Evolutionary conservation across 1,139 yeast genomes (phyloP), one percentile per base, ranked within the genome.

Genomic region (Saccharomyces hybrid): DNA sequence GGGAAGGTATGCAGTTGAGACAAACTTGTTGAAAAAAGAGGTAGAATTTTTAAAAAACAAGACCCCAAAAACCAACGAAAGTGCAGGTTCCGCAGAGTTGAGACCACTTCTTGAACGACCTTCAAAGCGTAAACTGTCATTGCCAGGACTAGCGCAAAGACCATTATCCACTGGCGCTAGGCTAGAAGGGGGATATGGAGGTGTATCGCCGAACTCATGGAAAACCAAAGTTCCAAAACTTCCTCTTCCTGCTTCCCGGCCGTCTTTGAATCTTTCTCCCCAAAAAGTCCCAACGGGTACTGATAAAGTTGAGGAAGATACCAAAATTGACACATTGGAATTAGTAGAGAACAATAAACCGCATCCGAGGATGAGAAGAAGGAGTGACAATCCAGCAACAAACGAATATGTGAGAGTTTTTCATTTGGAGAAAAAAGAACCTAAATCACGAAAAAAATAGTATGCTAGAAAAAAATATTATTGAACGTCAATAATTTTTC

Each of bases 341-440:
- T 56, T 66, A 27, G 69, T 65, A 5, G 70, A 66, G 51, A 61
- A 60, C 51, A 62, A 60, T 47, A 64, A 64, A 52, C 66, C 66
- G n/a, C 69, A 66, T 54, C 67, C 69, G 13, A 57, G 69, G 50
- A 61, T 63, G 66, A 60, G 65, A 49, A 55, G 69, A 42, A 62
- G 58, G n/a, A 59, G 66, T 44, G 67, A 65, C 47, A 62, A 64
- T 50, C 67, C 68, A 13, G 57, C 64, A 28, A 61, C 60, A 47
- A 64, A 61, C 51, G 67, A 63, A 46, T 62, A 61, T 52, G 63
- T 66, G n/a, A 57, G 70, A 32, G 69, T 66, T 2, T 66, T 66
- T 48, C 69, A 64, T 47, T 53, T 66, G 32, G 64, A 64, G 51
- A 59, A 60, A 50, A 54, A 54, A 23, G 47, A 50, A 38, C n/a